phyloP scores from a whole-genome alignment of 768 basidiomycete species.

The Rhodocollybia butyracea region DNA sequence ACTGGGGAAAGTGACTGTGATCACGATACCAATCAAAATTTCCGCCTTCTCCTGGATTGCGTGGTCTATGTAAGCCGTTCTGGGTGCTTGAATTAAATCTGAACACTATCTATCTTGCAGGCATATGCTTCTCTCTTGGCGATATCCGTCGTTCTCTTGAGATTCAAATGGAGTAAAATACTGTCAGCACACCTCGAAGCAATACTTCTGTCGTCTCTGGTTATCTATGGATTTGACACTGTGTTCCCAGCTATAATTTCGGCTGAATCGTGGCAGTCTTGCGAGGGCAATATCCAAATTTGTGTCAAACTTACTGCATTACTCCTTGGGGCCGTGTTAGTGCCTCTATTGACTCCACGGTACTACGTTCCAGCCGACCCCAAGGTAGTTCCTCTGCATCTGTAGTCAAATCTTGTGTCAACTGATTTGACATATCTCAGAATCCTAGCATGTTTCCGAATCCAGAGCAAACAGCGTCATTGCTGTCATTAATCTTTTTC shows the following conservation, averaged over 20 bases:
- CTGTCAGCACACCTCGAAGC: not conserved
- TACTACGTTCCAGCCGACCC: conserved; percentile 54
- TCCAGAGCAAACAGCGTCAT: conserved; percentile 35
- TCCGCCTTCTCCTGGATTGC: not conserved
- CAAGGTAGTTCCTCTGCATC: conserved; percentile 23
- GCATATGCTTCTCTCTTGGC: not conserved
- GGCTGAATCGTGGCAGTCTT: conserved; percentile 37
- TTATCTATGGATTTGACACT: conserved; percentile 48
- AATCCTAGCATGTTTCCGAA: conserved; percentile 9
- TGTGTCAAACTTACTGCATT: conserved; percentile 27
- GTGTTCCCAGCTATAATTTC: conserved; percentile 54
- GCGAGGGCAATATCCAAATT: conserved; percentile 23
- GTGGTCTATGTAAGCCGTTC: not conserved
- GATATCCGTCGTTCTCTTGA: not conserved
- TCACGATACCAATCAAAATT: too few species aligned
- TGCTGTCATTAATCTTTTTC: conserved; percentile 29
- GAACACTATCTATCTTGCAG: not conserved
- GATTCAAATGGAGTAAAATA: conserved; percentile 1
- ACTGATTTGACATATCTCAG: conserved; percentile 4
- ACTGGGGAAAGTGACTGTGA: not conserved
- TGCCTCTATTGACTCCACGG: conserved; percentile 50
- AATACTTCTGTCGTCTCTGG: conserved; percentile 28
- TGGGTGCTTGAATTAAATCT: not conserved
- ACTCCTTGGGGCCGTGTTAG: conserved; percentile 35
- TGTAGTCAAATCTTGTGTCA: not conserved